A percentile compares a stretch with the other conserved stretches of the same genome.
Conservation (phyloP, 148 eudicot genomes). For the Limonium bicolor region DNA sequence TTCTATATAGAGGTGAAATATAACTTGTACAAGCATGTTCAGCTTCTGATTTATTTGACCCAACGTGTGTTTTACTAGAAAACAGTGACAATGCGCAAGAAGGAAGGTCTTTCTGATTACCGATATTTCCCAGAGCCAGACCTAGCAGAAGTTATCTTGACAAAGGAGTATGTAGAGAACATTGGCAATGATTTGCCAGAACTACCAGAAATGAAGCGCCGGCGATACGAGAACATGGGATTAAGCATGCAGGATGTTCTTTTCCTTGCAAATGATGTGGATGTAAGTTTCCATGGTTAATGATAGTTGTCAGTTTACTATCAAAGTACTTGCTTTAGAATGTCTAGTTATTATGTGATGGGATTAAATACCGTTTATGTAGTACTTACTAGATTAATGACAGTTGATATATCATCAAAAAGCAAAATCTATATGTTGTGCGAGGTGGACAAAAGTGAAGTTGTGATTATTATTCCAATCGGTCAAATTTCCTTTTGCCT, state of each 20-base stretch:
- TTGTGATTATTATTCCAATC: too few relatives aligned
- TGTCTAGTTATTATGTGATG: too few relatives aligned
- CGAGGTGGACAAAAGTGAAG: too few relatives aligned
- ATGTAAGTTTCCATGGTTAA: constrained; percentile 56
- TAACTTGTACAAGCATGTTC: background rate
- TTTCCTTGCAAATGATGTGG: constrained; percentile 71
- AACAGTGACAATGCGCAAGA: constrained; percentile 97
- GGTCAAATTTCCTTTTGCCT: too few relatives aligned
- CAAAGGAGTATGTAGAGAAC: constrained; percentile 37
- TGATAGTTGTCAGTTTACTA: too few relatives aligned
- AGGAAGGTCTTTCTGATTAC: constrained; percentile 96
- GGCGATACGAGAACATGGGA: constrained; percentile 79
- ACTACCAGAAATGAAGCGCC: constrained; percentile 86
- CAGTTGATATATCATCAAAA: too few relatives aligned
- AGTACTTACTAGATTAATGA: too few relatives aligned
- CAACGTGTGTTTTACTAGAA: constrained; percentile 30
- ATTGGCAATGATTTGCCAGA: constrained; percentile 74
- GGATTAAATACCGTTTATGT: too few relatives aligned
- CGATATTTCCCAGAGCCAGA: constrained; percentile 99
- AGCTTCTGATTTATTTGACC: constrained; percentile 14
- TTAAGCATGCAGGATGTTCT: constrained; percentile 91
- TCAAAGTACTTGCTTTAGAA: too few relatives aligned
- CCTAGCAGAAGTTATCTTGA: constrained; percentile 68
- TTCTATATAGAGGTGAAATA: background rate
- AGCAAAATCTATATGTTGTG: too few relatives aligned